Evolutionary conservation across 345 rosid species (phyloP).

Genomic region (Populus nigra): DNA sequence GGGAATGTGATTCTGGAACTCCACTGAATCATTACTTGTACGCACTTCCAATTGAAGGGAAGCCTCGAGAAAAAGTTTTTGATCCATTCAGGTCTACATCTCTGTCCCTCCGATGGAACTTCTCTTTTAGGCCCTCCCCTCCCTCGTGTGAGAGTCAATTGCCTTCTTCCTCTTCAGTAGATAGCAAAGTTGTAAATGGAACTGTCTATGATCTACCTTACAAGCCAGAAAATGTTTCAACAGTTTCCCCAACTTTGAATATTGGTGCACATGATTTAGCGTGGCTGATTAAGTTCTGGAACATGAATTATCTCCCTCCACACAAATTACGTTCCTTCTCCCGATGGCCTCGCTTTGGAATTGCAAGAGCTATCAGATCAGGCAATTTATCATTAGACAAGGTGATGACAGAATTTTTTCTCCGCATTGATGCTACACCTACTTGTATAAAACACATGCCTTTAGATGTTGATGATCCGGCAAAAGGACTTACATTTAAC

Average conservation of each 20-base stretch:
- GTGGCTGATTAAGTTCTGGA: slow-evolving; percentile 83
- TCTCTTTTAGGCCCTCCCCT: slow-evolving; percentile 65
- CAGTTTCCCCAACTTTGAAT: slow-evolving; percentile 58
- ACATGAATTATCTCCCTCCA: slow-evolving; percentile 83
- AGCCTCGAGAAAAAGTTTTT: slow-evolving; percentile 71
- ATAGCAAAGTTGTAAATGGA: slow-evolving; percentile 32
- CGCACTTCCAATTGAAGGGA: slow-evolving; percentile 85
- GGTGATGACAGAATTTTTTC: slow-evolving; percentile 95
- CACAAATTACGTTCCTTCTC: slow-evolving; percentile 88
- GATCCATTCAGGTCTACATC: slow-evolving; percentile 97
- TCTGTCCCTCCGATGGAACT: slow-evolving; percentile 86
- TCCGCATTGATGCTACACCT: slow-evolving; percentile 84
- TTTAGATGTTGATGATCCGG: slow-evolving; percentile 87
- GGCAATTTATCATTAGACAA: slow-evolving; percentile 91
- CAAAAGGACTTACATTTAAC: slow-evolving; percentile 76
- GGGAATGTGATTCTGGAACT: slow-evolving; percentile 90
- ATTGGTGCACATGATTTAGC: slow-evolving; percentile 97
- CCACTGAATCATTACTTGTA: slow-evolving; percentile 87
- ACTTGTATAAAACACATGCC: slow-evolving; percentile 66
- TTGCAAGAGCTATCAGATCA: slow-evolving; percentile 74
- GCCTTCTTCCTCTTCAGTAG: slow-evolving; percentile 40
- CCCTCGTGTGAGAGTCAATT: slow-evolving; percentile 33
- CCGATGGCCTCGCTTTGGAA: slow-evolving; percentile 93
- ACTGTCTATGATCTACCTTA: slow-evolving; percentile 31
- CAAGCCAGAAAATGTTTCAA: slow-evolving; percentile 42